Evolutionary conservation across 805 yeast species (phyloP).

Genomic region (Groenewaldozyma tartarivorans): DNA sequence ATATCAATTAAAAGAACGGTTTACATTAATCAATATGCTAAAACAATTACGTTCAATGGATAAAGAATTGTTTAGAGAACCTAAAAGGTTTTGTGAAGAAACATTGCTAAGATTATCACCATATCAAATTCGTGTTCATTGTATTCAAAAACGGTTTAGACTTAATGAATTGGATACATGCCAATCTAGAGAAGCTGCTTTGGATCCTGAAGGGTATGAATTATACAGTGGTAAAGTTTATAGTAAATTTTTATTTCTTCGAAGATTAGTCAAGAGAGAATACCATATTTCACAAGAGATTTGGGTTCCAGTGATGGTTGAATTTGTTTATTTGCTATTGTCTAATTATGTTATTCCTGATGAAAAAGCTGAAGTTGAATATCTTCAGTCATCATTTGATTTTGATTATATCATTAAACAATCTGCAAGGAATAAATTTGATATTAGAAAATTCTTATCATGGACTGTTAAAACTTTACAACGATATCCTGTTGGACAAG

Average conservation of each 20-base stretch:
- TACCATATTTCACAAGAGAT: conserved; percentile 6
- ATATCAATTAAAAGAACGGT: background rate
- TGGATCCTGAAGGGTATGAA: conserved; percentile 4
- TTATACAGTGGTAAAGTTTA: conserved; percentile 9
- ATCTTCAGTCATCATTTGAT: conserved; percentile 11
- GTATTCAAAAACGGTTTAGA: conserved; percentile 1
- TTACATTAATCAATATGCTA: too few relatives aligned
- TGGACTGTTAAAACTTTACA: background rate
- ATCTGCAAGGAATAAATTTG: conserved; percentile 11
- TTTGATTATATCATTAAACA: conserved; percentile 12
- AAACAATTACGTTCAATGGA: background rate
- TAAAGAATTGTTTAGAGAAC: background rate
- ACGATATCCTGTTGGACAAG: too few relatives aligned
- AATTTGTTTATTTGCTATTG: conserved; percentile 5
- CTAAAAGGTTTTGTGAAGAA: background rate
- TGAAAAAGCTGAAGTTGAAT: background rate
- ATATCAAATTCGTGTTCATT: conserved; percentile 1
- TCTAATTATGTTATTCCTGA: conserved; percentile 7
- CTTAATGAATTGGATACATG: conserved; percentile 6
- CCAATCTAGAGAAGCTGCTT: conserved; percentile 11
- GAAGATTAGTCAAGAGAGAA: background rate
- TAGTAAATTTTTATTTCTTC: background rate
- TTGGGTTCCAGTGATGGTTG: conserved; percentile 14
- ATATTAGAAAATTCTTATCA: background rate
- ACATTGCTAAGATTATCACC: background rate